A percentile compares a stretch with the other conserved stretches of the same genome.
phyloP scores from a whole-genome alignment of 805 yeast species.

The Yamadazyma takamatsuzukensis region DNA sequence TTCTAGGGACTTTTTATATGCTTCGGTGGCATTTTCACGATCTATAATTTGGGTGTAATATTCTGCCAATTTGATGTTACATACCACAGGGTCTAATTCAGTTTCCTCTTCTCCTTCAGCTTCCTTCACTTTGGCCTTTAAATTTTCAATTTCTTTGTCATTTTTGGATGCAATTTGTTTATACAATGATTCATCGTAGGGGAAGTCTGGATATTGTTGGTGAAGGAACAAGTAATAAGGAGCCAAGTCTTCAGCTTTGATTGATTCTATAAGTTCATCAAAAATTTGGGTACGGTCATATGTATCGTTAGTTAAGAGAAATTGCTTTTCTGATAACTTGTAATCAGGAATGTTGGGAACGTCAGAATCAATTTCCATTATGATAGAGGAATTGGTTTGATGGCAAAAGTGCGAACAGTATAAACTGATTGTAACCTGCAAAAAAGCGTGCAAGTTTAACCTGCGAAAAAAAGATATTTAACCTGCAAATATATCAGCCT shows the following conservation, averaged over 20 bases:
- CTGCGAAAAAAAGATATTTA: constrained; percentile 1
- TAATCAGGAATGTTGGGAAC: constrained; percentile 74
- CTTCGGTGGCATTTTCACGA: constrained; percentile 59
- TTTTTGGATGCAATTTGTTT: constrained; percentile 50
- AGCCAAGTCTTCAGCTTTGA: constrained; percentile 64
- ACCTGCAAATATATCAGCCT: too few relatives aligned
- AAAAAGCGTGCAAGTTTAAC: neutral
- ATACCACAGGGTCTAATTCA: constrained; percentile 73
- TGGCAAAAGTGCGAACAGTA: constrained; percentile 8
- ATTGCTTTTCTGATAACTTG: constrained; percentile 75
- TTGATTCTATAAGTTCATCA: constrained; percentile 46
- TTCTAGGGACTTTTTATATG: constrained; percentile 70
- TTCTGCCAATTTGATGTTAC: constrained; percentile 80
- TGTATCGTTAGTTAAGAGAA: constrained; percentile 44
- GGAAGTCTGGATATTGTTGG: constrained; percentile 32
- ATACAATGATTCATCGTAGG: constrained; percentile 61
- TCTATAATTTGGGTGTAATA: constrained; percentile 86
- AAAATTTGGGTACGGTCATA: constrained; percentile 39
- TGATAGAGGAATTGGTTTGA: constrained; percentile 1
- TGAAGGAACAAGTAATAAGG: constrained; percentile 75
- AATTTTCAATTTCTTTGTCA: constrained; percentile 49
- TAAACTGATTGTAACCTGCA: neutral
- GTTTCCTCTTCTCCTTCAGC: constrained; percentile 76
- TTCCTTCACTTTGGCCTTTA: constrained; percentile 50
- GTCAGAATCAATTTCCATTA: constrained; percentile 42